Evolutionary conservation across 176 grass and related monocot species (phyloP), one percentile per base, ranked within the genome.

Genomic region (Dactylis glomerata): DNA sequence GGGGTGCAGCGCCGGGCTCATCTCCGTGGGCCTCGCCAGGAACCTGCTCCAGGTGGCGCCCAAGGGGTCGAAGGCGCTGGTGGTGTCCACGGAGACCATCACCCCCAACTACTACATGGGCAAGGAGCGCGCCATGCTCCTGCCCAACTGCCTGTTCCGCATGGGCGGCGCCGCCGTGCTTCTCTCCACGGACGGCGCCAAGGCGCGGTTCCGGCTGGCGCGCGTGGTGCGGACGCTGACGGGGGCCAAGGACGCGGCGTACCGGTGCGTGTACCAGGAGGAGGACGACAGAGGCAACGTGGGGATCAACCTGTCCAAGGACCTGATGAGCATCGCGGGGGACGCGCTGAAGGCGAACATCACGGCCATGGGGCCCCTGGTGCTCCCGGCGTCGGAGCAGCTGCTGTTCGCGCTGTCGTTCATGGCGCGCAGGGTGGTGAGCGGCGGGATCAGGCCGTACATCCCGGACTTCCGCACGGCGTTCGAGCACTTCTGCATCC

Each of bases 401-500:
- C 87, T 93, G 63, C 81, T 85, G 44, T 93, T 93, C 91, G 85
- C 75, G 62, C 27, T 82, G 17, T 87, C 80, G 31, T 87, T 93
- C 81, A 82, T 85, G 19, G 84, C 82, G 79, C 82, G 91, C 6
- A 88, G 68, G 84, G 86, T 83, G 56, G 68, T 86, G 19, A 82
- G 14, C 66, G 8, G 64, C 19, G 79, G 83, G 52, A 44, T 96
- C 59, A 92, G 17, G 75, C 73, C 79, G 8, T 92, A 89, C 78
- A 88, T 95, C 85, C 90, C 91, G 20, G 87, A 95, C 82, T 96
- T 96, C 89, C 69, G 88, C 59, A 82, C 76, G 55, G 96, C 96
- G 40, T 98, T 98, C 86, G 96, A 98, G 72, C 96, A 98, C 87
- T 98, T 98, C 85, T 98, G 96, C 91, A 93, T 98, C 74, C 96